These are phyloP conservation scores for Penicillium corylophilum DNA, from an alignment of 2,329 filamentous ascomycete genomes.

Conservation along the genomic window DNA sequence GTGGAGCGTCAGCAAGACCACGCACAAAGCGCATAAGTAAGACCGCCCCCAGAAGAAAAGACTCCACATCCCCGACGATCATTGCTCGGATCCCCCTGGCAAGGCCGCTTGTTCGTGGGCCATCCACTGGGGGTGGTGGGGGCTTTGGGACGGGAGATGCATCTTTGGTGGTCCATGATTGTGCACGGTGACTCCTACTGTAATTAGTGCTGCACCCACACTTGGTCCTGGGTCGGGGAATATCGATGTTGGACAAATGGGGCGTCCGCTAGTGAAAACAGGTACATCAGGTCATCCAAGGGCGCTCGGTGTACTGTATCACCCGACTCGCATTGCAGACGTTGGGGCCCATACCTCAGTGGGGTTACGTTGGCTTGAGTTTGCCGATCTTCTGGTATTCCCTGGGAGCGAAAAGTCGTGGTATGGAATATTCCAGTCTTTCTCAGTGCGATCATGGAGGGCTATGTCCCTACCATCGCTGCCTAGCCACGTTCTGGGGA, in stretches of 20 bases:
- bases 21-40: background rate
- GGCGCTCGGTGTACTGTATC: slow-evolving; percentile 12
- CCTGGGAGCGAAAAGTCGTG: background rate
- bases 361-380: slow-evolving; percentile 10
- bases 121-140: slow-evolving; percentile 8
- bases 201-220: background rate
- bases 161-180: background rate
- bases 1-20: slow-evolving; percentile 3
- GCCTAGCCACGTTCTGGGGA: background rate
- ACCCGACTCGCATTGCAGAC: slow-evolving; percentile 24
- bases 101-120: slow-evolving; percentile 7
- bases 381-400: slow-evolving; percentile 18
- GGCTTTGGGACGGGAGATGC: slow-evolving; percentile 6
- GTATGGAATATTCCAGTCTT: slow-evolving; percentile 10
- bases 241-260: slow-evolving; percentile 20
- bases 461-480: background rate
- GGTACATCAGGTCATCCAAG: no score
- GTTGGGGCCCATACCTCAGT: slow-evolving; percentile 17
- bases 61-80: slow-evolving; percentile 15
- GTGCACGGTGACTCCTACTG: background rate
- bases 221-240: slow-evolving; percentile 5
- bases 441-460: slow-evolving; percentile 3
- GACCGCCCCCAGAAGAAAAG: slow-evolving; percentile 4
- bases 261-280: no score
- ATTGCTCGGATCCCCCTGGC: slow-evolving; percentile 13